Percentiles rank a stretch among this genome's conserved stretches.
Evolutionary conservation across 345 rosid species (phyloP).

Genomic region (Theobroma cacao): DNA sequence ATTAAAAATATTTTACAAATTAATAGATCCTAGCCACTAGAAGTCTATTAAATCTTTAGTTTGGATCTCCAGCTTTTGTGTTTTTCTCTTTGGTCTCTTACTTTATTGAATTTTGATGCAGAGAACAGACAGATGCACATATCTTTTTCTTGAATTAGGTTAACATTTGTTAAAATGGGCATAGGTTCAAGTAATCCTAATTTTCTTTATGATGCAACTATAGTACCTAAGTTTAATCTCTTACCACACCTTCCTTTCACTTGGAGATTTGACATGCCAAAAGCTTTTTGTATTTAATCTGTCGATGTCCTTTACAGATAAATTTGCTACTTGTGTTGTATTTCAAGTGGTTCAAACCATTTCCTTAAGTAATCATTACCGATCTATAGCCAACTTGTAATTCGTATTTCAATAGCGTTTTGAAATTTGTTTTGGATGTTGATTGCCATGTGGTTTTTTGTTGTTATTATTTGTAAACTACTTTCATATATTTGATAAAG

Average conservation of each 20-base stretch:
- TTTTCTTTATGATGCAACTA: not conserved
- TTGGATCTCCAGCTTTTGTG: not conserved
- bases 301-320: not conserved
- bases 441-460: not conserved
- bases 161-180: not conserved
- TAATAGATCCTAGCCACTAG: not conserved
- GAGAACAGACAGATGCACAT: not conserved
- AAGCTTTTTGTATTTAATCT: not conserved
- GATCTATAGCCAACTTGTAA: not conserved
- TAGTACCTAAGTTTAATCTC: not conserved
- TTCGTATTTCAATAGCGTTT: not conserved
- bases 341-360: not conserved
- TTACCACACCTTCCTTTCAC: not conserved
- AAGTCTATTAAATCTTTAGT: not conserved
- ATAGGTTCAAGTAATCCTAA: not conserved
- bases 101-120: not conserved
- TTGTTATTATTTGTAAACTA: too few species aligned
- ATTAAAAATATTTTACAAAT: not conserved
- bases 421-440: not conserved
- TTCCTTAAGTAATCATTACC: not conserved
- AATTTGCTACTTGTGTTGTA: not conserved
- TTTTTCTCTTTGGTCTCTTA: not conserved
- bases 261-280: not conserved
- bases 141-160: not conserved
- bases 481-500: too few species aligned